These are phyloP conservation scores for Zopfia rhizophila DNA, from an alignment of 2,329 filamentous ascomycete species.

Conservation along the genomic window DNA sequence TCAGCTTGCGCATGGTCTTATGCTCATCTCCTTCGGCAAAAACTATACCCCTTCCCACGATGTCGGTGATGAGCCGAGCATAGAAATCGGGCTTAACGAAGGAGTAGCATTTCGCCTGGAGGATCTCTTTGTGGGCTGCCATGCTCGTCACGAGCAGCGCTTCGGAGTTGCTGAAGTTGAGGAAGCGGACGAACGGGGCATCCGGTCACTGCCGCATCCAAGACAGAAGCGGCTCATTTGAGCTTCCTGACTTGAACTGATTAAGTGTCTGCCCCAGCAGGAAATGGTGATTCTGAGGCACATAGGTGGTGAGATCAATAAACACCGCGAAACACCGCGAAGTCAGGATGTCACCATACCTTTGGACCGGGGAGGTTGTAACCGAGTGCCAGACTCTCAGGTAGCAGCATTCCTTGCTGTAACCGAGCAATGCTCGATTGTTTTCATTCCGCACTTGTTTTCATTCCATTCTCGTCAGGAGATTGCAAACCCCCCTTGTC, in stretches of 20 bases:
- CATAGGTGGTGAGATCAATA: too few species aligned
- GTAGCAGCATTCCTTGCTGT: too few species aligned
- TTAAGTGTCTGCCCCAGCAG: constrained; percentile 28
- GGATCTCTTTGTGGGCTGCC: constrained; percentile 18
- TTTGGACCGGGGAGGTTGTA: constrained; percentile 27
- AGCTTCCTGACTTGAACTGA: constrained; percentile 17
- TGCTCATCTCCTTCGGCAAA: constrained; percentile 19
- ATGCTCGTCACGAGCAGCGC: constrained; percentile 23
- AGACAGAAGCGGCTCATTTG: constrained; percentile 19
- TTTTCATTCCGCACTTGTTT: too few species aligned
- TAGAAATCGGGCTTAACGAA: constrained; percentile 26
- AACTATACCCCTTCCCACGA: constrained; percentile 22
- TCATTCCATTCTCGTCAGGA: too few species aligned
- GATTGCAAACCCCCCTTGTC: too few species aligned
- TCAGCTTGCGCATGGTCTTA: too few species aligned
- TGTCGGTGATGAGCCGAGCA: constrained; percentile 21
- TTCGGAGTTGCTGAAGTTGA: constrained; percentile 24
- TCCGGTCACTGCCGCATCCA: constrained; percentile 18
- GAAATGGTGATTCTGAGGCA: too few species aligned
- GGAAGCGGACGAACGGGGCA: constrained; percentile 23
- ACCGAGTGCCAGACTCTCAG: too few species aligned
- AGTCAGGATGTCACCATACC: too few species aligned
- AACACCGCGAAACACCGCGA: too few species aligned
- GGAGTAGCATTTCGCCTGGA: constrained; percentile 26
- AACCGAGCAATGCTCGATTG: too few species aligned